Percentiles rank a stretch among this genome's conserved stretches.
These are phyloP conservation scores for Samsoniella hepiali DNA, from an alignment of 2,329 filamentous ascomycete species.

Conservation along the genomic window DNA sequence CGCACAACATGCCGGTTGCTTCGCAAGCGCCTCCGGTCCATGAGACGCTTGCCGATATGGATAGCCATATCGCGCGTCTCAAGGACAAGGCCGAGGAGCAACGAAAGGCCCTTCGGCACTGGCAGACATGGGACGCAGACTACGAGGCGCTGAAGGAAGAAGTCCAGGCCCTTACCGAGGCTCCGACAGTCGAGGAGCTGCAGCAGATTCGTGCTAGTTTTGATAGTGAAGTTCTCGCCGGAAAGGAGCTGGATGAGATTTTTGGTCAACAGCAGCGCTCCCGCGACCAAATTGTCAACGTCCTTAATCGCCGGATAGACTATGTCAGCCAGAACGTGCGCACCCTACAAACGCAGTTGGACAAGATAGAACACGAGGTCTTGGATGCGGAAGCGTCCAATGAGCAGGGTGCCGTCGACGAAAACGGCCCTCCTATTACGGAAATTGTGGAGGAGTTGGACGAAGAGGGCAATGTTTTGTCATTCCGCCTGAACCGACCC, in stretches of 20 bases:
- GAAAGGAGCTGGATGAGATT: conserved; percentile 52
- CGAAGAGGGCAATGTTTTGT: conserved; percentile 81
- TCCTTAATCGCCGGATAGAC: conserved; percentile 70
- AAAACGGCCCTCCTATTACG: conserved; percentile 72
- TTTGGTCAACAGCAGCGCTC: conserved; percentile 34
- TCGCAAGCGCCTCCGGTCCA: conserved; percentile 25
- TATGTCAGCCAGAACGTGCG: conserved; percentile 82
- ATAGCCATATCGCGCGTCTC: conserved; percentile 70
- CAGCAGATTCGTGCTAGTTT: conserved; percentile 56
- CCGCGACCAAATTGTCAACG: conserved; percentile 53
- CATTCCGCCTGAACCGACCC: conserved; percentile 62
- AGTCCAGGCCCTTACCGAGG: conserved; percentile 54
- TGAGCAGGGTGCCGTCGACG: conserved; percentile 60
- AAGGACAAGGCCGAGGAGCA: conserved; percentile 71
- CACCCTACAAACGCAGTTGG: conserved; percentile 70
- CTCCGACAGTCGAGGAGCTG: conserved; percentile 49
- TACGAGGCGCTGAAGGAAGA: conserved; percentile 89
- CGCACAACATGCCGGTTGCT: conserved; percentile 9
- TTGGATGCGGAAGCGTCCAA: conserved; percentile 58
- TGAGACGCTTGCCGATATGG: conserved; percentile 63
- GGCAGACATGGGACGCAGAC: conserved; percentile 87
- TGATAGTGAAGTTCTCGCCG: conserved; percentile 59
- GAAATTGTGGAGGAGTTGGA: conserved; percentile 93
- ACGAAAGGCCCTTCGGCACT: conserved; percentile 74
- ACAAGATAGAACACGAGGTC: conserved; percentile 65